A percentile compares a stretch with the other conserved stretches of the same genome.
phyloP scores from a whole-genome alignment of 495 filamentous ascomycete genomes.

The Neurospora sp. region DNA sequence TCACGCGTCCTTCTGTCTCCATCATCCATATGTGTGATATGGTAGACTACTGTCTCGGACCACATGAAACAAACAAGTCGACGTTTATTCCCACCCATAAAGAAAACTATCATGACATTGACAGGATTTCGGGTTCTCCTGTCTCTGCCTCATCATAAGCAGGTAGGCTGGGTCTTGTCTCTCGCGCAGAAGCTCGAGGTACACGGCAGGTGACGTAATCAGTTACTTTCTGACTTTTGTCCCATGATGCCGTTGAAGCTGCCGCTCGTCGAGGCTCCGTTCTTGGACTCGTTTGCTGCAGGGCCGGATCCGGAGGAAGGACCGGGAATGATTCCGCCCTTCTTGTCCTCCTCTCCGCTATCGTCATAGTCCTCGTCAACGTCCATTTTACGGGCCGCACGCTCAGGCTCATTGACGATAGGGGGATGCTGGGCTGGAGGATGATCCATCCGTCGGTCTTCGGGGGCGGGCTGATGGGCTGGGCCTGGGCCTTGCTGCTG shows the following conservation, averaged over 20 bases:
- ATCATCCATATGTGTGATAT: background rate
- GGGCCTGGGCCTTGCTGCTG: slow-evolving; percentile 31
- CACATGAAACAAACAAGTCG: background rate
- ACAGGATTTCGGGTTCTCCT: background rate
- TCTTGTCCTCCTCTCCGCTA: slow-evolving; percentile 80
- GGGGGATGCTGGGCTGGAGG: slow-evolving; percentile 36
- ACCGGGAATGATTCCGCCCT: slow-evolving; percentile 32
- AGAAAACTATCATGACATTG: background rate
- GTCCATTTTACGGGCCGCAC: slow-evolving; percentile 88
- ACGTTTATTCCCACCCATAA: background rate
- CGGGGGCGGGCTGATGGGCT: slow-evolving; percentile 35
- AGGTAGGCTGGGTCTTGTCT: background rate
- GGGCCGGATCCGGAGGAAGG: slow-evolving; percentile 17
- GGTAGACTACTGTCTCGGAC: background rate
- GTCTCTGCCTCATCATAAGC: background rate
- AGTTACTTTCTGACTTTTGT: slow-evolving; percentile 31
- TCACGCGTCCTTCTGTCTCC: background rate
- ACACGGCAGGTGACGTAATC: background rate
- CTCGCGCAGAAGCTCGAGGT: background rate
- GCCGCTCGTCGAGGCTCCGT: slow-evolving; percentile 32
- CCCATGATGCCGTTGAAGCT: slow-evolving; percentile 37
- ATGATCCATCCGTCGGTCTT: slow-evolving; percentile 38
- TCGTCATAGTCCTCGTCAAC: slow-evolving; percentile 93
- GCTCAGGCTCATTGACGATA: slow-evolving; percentile 54
- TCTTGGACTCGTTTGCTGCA: slow-evolving; percentile 33